These are phyloP conservation scores for Zangia roseola DNA, from an alignment of 768 basidiomycete genomes.

Conservation along the genomic window DNA sequence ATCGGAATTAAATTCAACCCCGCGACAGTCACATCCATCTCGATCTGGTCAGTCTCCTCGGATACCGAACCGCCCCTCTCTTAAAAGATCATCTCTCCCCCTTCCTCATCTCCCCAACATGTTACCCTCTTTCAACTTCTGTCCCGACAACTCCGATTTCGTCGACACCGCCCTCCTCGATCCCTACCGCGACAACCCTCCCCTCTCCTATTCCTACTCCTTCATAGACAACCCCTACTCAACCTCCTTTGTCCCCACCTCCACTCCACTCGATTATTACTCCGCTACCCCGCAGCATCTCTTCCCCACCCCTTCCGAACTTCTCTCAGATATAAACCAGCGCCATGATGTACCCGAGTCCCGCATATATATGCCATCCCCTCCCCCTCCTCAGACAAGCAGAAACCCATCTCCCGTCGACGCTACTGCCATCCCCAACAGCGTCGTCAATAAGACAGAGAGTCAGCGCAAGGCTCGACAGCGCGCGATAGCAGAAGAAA, in stretches of 20 bases:
- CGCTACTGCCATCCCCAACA: background rate
- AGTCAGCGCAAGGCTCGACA: conserved; percentile 57
- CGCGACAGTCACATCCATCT: conserved; percentile 14
- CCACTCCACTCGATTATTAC: conserved; percentile 22
- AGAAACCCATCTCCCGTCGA: conserved; percentile 16
- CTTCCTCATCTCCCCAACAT: background rate
- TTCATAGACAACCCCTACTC: conserved; percentile 15
- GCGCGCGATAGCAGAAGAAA: conserved; percentile 52
- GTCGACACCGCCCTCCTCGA: conserved; percentile 7
- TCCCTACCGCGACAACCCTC: background rate
- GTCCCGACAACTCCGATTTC: conserved; percentile 6
- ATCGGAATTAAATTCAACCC: conserved; percentile 25
- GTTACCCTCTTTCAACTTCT: conserved; percentile 8
- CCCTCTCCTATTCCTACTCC: conserved; percentile 10
- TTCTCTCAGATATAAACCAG: conserved; percentile 45
- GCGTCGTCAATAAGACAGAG: conserved; percentile 36
- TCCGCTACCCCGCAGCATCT: conserved; percentile 32
- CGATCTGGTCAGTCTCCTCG: conserved; percentile 19
- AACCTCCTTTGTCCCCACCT: conserved; percentile 13
- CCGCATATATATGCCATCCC: conserved; percentile 8
- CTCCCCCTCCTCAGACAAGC: conserved; percentile 4
- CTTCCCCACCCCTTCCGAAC: conserved; percentile 66
- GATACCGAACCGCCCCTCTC: conserved; percentile 15
- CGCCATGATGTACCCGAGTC: conserved; percentile 6
- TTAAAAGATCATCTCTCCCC: conserved; percentile 1